Percentiles rank a stretch among this genome's conserved stretches.
These are phyloP conservation scores for Xylariales sp. DNA, from an alignment of 2,329 filamentous ascomycete genomes.

Conservation along the genomic window DNA sequence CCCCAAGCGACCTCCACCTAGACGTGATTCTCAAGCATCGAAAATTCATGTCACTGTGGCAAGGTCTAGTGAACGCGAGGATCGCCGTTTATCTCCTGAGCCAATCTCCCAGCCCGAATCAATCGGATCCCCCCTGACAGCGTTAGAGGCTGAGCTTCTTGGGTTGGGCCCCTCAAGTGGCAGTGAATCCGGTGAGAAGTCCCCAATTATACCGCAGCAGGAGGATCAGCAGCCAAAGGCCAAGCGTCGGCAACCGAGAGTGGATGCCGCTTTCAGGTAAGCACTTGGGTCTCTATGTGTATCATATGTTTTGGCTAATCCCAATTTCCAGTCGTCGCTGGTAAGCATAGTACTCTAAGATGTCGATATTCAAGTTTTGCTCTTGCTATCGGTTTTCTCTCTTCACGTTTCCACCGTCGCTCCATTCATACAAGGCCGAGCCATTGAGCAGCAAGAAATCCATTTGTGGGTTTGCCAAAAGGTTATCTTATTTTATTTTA, in stretches of 20 bases:
- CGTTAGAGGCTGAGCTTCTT: constrained; percentile 23
- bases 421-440: too few species aligned
- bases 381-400: too few species aligned
- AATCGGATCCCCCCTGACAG: constrained; percentile 21
- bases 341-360: background rate
- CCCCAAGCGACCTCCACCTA: constrained; percentile 4
- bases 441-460: too few species aligned
- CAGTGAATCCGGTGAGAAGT: constrained; percentile 16
- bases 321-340: constrained; percentile 4
- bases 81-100: constrained; percentile 17
- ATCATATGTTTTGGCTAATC: background rate
- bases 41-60: background rate
- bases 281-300: too few species aligned
- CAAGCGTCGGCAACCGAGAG: constrained; percentile 2
- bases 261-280: constrained; percentile 8
- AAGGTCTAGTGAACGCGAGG: constrained; percentile 7
- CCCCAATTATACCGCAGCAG: constrained; percentile 7
- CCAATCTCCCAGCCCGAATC: constrained; percentile 8
- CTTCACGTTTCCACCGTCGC: too few species aligned
- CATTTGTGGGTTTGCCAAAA: too few species aligned
- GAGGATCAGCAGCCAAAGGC: background rate
- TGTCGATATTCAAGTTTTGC: background rate
- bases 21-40: constrained; percentile 7
- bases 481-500: too few species aligned
- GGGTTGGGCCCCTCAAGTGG: constrained; percentile 14